These are phyloP conservation scores for Petasospora fabianii DNA, from an alignment of 1,139 yeast genomes.

Conservation along the genomic window DNA sequence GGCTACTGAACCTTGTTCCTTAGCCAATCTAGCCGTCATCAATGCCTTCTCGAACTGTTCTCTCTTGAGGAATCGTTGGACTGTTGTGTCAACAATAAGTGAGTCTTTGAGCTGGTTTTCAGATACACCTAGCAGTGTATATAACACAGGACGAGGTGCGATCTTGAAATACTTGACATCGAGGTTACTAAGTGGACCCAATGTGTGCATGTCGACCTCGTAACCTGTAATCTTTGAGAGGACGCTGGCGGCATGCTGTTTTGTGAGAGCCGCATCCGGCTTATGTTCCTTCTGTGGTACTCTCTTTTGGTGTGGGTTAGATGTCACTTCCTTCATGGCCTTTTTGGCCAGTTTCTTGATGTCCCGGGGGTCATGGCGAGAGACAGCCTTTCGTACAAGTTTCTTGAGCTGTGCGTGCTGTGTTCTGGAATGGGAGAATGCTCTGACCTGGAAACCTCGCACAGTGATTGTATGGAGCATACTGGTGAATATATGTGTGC, in stretches of 20 bases:
- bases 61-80: slow-evolving; percentile 44
- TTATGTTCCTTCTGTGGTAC: slow-evolving; percentile 1
- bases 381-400: not conserved
- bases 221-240: slow-evolving; percentile 18
- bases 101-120: slow-evolving; percentile 56
- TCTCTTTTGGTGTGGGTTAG: not conserved
- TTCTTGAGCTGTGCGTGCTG: not conserved
- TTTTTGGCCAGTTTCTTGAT: slow-evolving; percentile 6
- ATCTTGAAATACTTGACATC: slow-evolving; percentile 32
- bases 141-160: slow-evolving; percentile 42
- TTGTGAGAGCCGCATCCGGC: slow-evolving; percentile 14
- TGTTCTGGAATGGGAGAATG: not conserved
- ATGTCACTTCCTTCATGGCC: not conserved
- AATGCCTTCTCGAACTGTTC: slow-evolving; percentile 52
- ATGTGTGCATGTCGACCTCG: slow-evolving; percentile 21
- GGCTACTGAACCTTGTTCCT: slow-evolving; percentile 50
- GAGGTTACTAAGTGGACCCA: slow-evolving; percentile 34
- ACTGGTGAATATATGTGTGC: too few relatives aligned
- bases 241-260: slow-evolving; percentile 26
- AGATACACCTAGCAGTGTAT: slow-evolving; percentile 54
- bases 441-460: not conserved
- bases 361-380: slow-evolving; percentile 3
- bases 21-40: slow-evolving; percentile 48
- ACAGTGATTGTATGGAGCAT: too few relatives aligned
- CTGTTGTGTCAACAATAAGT: slow-evolving; percentile 49